Evolutionary conservation across 129 eudicot species (phyloP).

Genomic region (Solidago caesia): DNA sequence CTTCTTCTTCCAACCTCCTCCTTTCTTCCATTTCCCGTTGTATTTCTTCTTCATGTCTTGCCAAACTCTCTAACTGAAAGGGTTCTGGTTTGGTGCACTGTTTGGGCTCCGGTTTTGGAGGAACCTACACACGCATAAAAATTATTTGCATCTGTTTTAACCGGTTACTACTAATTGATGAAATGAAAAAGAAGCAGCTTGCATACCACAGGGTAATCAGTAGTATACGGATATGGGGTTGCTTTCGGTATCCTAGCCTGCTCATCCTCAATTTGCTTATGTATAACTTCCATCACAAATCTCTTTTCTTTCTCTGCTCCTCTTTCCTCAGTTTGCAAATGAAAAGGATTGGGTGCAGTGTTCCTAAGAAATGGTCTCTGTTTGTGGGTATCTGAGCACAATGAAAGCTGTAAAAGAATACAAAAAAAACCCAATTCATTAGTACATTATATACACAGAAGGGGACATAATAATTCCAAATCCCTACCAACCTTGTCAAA

Average conservation of each 20-base stretch:
- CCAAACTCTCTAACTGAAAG: conserved; percentile 76
- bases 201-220: conserved; percentile 92
- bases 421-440: conserved; percentile 3
- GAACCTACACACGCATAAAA: conserved; percentile 27
- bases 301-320: conserved; percentile 81
- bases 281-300: conserved; percentile 58
- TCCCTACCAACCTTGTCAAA: conserved; percentile 67
- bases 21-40: conserved; percentile 86
- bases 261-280: conserved; percentile 84
- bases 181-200: not conserved
- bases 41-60: conserved; percentile 87
- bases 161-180: not conserved
- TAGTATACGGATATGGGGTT: conserved; percentile 84
- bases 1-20: conserved; percentile 63
- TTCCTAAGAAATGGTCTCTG: conserved; percentile 59
- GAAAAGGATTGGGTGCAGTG: conserved; percentile 86
- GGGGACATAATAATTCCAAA: not conserved
- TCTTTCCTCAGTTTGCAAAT: conserved; percentile 86
- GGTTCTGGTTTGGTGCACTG: conserved; percentile 84
- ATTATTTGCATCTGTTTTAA: too few species aligned
- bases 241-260: conserved; percentile 86
- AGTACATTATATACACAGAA: not conserved
- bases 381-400: conserved; percentile 52
- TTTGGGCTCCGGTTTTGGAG: conserved; percentile 95
- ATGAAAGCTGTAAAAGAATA: conserved; percentile 62